Conservation (phyloP, 163 green algal species). For the Prototheca stagnorum region DNA sequence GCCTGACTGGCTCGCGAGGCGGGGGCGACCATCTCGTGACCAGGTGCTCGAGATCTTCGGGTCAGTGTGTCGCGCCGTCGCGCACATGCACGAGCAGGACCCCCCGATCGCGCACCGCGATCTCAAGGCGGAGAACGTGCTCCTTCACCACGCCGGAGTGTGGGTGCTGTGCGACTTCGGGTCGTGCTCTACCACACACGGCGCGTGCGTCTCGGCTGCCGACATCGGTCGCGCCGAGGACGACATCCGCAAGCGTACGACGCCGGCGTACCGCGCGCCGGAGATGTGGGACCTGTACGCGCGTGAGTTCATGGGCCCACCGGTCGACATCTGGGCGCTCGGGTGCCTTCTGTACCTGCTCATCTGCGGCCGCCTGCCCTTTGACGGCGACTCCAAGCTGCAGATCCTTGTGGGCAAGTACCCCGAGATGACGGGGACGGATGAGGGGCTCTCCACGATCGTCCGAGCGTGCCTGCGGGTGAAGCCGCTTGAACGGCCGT, state of each 20-base stretch:
- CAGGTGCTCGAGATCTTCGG: slow-evolving; percentile 38
- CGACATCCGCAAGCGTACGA: slow-evolving; percentile 66
- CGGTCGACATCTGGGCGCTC: slow-evolving; percentile 74
- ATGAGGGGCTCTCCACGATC: neutral
- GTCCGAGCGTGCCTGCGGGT: neutral
- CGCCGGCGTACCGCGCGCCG: slow-evolving; percentile 77
- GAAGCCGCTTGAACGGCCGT: neutral
- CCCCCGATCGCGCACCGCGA: slow-evolving; percentile 62
- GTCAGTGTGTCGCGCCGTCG: slow-evolving; percentile 41
- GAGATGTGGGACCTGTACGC: slow-evolving; percentile 85
- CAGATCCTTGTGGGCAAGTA: slow-evolving; percentile 14
- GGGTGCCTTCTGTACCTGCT: slow-evolving; percentile 71
- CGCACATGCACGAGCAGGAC: slow-evolving; percentile 56
- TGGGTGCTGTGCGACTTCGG: slow-evolving; percentile 94
- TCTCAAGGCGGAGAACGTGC: slow-evolving; percentile 91
- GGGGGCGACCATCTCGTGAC: neutral
- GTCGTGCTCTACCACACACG: slow-evolving; percentile 25
- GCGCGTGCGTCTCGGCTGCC: slow-evolving; percentile 19
- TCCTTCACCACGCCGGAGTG: slow-evolving; percentile 45
- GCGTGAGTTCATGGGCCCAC: slow-evolving; percentile 49
- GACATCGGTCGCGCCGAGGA: slow-evolving; percentile 65
- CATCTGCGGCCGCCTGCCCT: slow-evolving; percentile 57
- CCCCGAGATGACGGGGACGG: neutral
- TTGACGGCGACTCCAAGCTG: slow-evolving; percentile 61
- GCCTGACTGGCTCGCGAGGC: slow-evolving; percentile 16